Evolutionary conservation across 352 stramenopile genomes (phyloP).

Genomic region (Aphanomyces euteiches): DNA sequence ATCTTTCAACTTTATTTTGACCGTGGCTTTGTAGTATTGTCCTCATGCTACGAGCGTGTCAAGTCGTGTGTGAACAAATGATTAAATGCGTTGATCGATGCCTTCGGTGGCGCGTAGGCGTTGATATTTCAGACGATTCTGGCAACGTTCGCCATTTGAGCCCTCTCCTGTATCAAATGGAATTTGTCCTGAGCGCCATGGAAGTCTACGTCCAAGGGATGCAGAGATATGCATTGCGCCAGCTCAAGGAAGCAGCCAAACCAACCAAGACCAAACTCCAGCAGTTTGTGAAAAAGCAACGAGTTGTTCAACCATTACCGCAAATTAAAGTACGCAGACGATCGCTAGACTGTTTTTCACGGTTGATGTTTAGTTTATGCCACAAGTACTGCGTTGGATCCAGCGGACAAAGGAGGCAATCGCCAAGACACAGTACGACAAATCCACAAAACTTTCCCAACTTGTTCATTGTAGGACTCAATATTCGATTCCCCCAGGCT

Average conservation of each 20-base stretch:
- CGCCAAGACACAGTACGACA: conserved; percentile 11
- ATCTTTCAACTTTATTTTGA: neutral
- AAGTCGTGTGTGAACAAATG: conserved; percentile 23
- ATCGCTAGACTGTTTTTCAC: conserved; percentile 3
- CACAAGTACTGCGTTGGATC: conserved; percentile 29
- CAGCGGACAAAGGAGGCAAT: conserved; percentile 16
- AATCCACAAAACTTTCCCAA: neutral
- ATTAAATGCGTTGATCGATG: conserved; percentile 20
- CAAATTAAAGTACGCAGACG: conserved; percentile 16
- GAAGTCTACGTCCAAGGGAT: conserved; percentile 23
- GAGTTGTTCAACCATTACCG: conserved; percentile 1
- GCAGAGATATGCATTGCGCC: conserved; percentile 7
- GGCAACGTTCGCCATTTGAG: conserved; percentile 2
- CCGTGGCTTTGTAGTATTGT: neutral
- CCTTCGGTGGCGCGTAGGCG: conserved; percentile 1
- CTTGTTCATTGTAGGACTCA: neutral
- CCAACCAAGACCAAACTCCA: conserved; percentile 10
- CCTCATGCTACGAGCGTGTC: conserved; percentile 25
- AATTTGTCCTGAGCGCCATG: conserved; percentile 14
- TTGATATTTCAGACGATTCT: neutral
- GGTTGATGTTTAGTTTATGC: conserved; percentile 20
- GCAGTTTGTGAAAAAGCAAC: neutral
- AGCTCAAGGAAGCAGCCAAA: conserved; percentile 18
- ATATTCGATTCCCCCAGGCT: conserved; percentile 11
- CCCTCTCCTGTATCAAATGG: conserved; percentile 8